Conservation (phyloP, 305 asterid species). For the Plantago coronopus region DNA sequence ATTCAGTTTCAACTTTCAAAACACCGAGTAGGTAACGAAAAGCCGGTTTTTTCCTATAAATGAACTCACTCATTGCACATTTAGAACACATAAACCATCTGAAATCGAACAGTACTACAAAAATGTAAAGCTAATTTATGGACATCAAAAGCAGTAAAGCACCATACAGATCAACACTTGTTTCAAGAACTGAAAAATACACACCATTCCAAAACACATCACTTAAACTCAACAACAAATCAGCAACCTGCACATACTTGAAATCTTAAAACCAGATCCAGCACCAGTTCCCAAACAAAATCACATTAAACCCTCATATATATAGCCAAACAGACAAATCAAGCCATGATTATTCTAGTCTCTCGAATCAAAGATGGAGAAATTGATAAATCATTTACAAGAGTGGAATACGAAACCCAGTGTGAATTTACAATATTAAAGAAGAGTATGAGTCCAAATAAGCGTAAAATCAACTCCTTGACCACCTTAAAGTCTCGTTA, state of each 20-base stretch:
- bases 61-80: neutral
- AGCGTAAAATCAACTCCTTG: conserved; percentile 24
- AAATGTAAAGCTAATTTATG: neutral
- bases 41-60: no score
- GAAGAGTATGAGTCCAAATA: neutral
- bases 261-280: neutral
- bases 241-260: neutral
- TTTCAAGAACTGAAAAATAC: neutral
- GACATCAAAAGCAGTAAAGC: neutral
- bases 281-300: neutral
- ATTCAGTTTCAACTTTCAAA: no score
- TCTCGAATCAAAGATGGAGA: no score
- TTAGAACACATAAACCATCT: neutral
- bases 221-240: neutral
- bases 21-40: no score
- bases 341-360: no score
- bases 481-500: conserved; percentile 24
- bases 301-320: neutral
- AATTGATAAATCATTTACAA: neutral
- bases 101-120: neutral
- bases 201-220: neutral
- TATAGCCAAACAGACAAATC: neutral
- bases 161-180: neutral
- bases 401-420: neutral
- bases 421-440: neutral